These are phyloP conservation scores for Gossypium gossypioides DNA, from an alignment of 441 rosid genomes.

Conservation along the genomic window DNA sequence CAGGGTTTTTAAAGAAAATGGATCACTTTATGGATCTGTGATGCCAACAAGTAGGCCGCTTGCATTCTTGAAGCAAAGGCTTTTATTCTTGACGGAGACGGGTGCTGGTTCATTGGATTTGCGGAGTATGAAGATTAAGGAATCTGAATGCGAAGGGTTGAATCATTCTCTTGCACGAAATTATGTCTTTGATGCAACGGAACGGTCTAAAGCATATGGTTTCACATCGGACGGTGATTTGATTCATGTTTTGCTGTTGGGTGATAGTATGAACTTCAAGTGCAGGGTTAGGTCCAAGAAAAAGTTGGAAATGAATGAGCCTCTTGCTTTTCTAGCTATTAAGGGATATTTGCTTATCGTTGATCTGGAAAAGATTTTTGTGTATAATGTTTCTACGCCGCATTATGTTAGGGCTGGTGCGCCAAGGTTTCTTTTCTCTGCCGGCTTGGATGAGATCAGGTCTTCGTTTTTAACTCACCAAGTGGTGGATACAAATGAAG, in stretches of 20 bases:
- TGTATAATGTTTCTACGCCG: conserved; percentile 72
- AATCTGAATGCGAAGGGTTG: conserved; percentile 81
- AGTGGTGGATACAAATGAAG: conserved; percentile 17
- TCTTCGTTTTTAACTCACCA: conserved; percentile 58
- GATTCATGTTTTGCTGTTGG: conserved; percentile 66
- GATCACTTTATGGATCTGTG: conserved; percentile 62
- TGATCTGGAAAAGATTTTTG: conserved; percentile 54
- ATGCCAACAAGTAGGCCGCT: conserved; percentile 59
- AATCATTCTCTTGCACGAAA: conserved; percentile 56
- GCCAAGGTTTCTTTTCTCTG: conserved; percentile 68
- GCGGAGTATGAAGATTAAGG: conserved; percentile 75
- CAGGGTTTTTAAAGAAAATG: conserved; percentile 58
- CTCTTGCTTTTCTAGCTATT: conserved; percentile 61
- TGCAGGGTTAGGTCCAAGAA: conserved; percentile 85
- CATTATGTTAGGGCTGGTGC: conserved; percentile 66
- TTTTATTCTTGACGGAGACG: conserved; percentile 71
- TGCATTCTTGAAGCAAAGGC: conserved; percentile 83
- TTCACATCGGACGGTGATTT: conserved; percentile 68
- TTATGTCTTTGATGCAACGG: conserved; percentile 71
- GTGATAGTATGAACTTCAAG: conserved; percentile 82
- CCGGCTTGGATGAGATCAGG: conserved; percentile 68
- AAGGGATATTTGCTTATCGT: conserved; percentile 77
- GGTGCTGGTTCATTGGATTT: conserved; percentile 93
- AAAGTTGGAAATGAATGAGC: conserved; percentile 57
- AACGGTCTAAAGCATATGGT: conserved; percentile 89